phyloP scores from a whole-genome alignment of 768 basidiomycete species.

The Macrolepiota dolichaula region DNA sequence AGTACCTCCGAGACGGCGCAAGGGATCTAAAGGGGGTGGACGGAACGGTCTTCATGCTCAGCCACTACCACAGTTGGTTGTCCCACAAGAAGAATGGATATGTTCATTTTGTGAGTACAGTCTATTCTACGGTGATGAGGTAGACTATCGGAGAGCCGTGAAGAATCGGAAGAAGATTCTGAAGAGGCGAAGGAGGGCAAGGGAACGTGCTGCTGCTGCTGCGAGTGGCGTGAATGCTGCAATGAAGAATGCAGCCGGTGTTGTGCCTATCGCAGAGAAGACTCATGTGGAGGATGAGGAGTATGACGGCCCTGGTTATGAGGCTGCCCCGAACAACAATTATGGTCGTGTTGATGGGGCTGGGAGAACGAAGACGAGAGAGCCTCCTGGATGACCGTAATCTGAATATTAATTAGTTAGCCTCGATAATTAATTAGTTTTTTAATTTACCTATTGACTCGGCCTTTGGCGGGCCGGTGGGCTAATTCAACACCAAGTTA shows the following conservation, averaged over 20 bases:
- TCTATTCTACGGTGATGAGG: conserved; percentile 85
- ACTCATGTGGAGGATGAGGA: conserved; percentile 19
- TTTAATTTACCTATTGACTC: background rate
- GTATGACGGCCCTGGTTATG: conserved; percentile 23
- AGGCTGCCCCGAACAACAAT: conserved; percentile 20
- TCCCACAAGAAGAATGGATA: conserved; percentile 85
- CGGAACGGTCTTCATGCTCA: conserved; percentile 5
- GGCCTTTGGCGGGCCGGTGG: conserved; percentile 1
- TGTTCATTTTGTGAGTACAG: conserved; percentile 93
- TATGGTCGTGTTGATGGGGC: conserved; percentile 18
- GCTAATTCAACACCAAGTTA: background rate
- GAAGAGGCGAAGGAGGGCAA: conserved; percentile 62
- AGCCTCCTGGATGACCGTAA: conserved; percentile 3
- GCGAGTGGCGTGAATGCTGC: conserved; percentile 32
- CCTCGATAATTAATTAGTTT: conserved; percentile 3
- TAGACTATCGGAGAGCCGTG: conserved; percentile 60
- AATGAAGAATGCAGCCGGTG: conserved; percentile 8
- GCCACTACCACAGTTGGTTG: conserved; percentile 32
- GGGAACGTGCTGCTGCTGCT: conserved; percentile 60
- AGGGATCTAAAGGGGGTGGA: conserved; percentile 12
- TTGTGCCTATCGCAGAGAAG: conserved; percentile 14
- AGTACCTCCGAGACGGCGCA: conserved; percentile 43
- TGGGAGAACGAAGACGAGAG: conserved; percentile 17
- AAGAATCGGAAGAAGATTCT: conserved; percentile 78
- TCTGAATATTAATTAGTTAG: conserved; percentile 9